Evolutionary conservation across 495 filamentous ascomycete genomes (phyloP).

Genomic region (Xylaria longipes): DNA sequence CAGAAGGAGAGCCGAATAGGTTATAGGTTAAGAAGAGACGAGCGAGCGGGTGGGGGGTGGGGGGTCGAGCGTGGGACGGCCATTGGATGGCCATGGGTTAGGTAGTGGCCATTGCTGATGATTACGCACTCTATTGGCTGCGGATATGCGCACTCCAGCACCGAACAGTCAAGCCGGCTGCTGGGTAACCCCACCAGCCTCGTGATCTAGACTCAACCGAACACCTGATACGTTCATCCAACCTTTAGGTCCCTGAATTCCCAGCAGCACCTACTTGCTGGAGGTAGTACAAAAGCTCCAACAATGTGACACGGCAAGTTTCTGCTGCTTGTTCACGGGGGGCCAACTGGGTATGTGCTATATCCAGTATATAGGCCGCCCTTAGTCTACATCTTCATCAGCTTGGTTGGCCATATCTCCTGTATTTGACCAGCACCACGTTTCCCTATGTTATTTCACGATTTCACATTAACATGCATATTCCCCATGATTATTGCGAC

Average conservation of each 20-base stretch:
- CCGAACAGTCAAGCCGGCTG: background rate
- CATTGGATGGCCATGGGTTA: conserved; percentile 7
- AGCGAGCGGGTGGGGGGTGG: conserved; percentile 19
- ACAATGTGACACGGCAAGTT: background rate
- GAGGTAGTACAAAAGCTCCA: background rate
- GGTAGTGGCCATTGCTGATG: conserved; percentile 5
- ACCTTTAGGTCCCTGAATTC: background rate
- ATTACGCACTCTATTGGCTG: conserved; percentile 10
- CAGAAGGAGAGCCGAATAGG: conserved; percentile 6
- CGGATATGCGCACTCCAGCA: background rate
- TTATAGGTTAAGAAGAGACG: background rate
- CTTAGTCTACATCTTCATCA: no score
- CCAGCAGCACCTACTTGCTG: no score
- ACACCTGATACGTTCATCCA: conserved; percentile 9
- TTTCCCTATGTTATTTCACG: no score
- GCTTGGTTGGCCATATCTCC: no score
- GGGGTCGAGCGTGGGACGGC: conserved; percentile 8
- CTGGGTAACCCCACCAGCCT: background rate
- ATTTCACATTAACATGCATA: no score
- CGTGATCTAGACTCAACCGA: background rate
- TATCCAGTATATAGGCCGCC: no score
- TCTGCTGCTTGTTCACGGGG: background rate
- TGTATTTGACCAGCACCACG: no score
- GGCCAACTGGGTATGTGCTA: no score
- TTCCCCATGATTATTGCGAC: no score